phyloP scores from a whole-genome alignment of 805 yeast species.

The Nematodospora valgi region DNA sequence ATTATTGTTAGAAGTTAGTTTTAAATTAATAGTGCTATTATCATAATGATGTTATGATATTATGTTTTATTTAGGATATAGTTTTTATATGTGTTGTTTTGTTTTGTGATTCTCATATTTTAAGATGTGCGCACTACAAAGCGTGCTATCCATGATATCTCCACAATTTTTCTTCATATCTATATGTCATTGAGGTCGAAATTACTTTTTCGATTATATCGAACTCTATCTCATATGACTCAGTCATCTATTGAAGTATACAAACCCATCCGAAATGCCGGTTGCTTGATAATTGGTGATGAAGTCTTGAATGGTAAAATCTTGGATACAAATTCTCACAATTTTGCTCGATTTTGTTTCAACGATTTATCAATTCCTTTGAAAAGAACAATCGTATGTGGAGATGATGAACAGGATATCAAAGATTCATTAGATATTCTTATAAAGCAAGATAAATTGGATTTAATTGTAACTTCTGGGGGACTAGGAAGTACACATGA shows the following conservation, averaged over 20 bases:
- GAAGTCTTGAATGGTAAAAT: slow-evolving; percentile 87
- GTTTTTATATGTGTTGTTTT: too few relatives aligned
- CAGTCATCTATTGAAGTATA: background rate
- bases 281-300: slow-evolving; percentile 73
- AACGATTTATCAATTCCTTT: slow-evolving; percentile 59
- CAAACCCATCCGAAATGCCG: slow-evolving; percentile 33
- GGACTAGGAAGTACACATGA: slow-evolving; percentile 89
- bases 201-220: background rate
- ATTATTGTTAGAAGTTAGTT: too few relatives aligned
- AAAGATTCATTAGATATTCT: slow-evolving; percentile 47
- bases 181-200: too few relatives aligned
- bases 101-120: too few relatives aligned
- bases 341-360: slow-evolving; percentile 71
- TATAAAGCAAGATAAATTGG: slow-evolving; percentile 44
- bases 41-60: too few relatives aligned
- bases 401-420: slow-evolving; percentile 72
- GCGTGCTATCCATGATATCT: too few relatives aligned
- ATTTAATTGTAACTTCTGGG: slow-evolving; percentile 68
- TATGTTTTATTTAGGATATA: too few relatives aligned
- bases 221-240: slow-evolving; percentile 3
- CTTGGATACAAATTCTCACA: slow-evolving; percentile 69
- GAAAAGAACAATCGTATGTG: slow-evolving; percentile 65
- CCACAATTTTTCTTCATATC: too few relatives aligned
- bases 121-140: too few relatives aligned
- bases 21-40: too few relatives aligned